Evolutionary conservation across 2,329 filamentous ascomycete genomes (phyloP).

Genomic region (Ophiostoma himal-ulmi): DNA sequence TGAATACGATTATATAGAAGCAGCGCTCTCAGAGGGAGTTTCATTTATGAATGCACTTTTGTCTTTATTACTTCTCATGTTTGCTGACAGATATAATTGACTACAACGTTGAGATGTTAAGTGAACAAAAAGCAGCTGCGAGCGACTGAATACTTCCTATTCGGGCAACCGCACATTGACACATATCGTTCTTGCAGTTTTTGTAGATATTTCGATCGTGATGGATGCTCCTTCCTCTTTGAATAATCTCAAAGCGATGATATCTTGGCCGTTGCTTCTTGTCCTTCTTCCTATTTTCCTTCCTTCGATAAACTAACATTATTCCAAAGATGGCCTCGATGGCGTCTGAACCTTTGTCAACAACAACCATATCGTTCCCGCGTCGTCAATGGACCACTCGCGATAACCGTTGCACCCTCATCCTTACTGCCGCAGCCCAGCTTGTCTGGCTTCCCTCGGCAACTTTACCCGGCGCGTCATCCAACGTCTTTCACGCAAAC

Average conservation of each 20-base stretch:
- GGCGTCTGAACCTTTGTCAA: neutral
- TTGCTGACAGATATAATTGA: neutral
- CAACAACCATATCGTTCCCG: constrained; percentile 14
- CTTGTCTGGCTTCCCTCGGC: constrained; percentile 21
- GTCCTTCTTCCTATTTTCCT: neutral
- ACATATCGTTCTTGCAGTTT: neutral
- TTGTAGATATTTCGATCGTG: neutral
- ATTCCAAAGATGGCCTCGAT: neutral
- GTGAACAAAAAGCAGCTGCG: neutral
- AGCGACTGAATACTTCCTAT: neutral
- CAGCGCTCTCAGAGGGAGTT: neutral
- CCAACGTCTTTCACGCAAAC: neutral
- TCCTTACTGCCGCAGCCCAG: constrained; percentile 21
- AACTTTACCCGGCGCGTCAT: neutral
- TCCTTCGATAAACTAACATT: too few species aligned
- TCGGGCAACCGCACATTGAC: neutral
- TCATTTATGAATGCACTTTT: neutral
- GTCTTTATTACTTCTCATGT: neutral
- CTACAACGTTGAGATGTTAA: neutral
- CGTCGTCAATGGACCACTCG: constrained; percentile 16
- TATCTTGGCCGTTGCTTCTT: neutral
- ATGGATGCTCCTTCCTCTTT: neutral
- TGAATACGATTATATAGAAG: neutral
- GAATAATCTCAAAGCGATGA: neutral
- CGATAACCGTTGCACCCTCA: constrained; percentile 16